phyloP scores from a whole-genome alignment of 495 filamentous ascomycete genomes.

The Penicillium daleae region DNA sequence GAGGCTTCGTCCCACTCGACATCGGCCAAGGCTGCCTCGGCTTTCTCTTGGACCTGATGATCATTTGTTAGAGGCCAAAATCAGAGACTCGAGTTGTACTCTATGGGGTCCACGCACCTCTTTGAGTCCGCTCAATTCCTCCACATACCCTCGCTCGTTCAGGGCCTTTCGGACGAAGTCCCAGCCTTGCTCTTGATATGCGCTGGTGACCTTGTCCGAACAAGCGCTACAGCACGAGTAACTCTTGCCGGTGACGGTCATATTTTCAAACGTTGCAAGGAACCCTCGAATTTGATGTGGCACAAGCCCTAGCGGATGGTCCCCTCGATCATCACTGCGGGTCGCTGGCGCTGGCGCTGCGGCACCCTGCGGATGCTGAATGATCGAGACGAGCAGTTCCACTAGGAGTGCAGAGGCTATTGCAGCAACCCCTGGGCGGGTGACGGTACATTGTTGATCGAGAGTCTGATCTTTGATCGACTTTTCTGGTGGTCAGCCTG shows the following conservation, averaged over 20 bases:
- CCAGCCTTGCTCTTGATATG: conserved; percentile 78
- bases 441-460: conserved; percentile 98
- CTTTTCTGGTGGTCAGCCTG: conserved; percentile 57
- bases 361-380: conserved; percentile 76
- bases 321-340: conserved; percentile 56
- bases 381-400: conserved; percentile 81
- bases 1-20: conserved; percentile 65
- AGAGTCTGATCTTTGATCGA: conserved; percentile 92
- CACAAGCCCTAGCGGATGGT: conserved; percentile 82
- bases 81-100: not conserved
- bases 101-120: conserved; percentile 59
- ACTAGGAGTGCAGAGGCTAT: conserved; percentile 93
- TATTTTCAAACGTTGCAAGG: conserved; percentile 81
- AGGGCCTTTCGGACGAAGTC: conserved; percentile 86
- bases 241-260: conserved; percentile 76
- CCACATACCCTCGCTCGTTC: conserved; percentile 82
- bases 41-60: conserved; percentile 67
- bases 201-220: conserved; percentile 71
- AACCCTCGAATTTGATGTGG: conserved; percentile 95
- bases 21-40: conserved; percentile 67
- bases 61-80: conserved; percentile 26
- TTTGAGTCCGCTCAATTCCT: conserved; percentile 86
- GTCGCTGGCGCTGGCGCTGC: conserved; percentile 64
- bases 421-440: conserved; percentile 86
- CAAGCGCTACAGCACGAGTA: conserved; percentile 95